These are phyloP conservation scores for Cicer pinnatifidum DNA, from an alignment of 306 rosid species.

Conservation along the genomic window DNA sequence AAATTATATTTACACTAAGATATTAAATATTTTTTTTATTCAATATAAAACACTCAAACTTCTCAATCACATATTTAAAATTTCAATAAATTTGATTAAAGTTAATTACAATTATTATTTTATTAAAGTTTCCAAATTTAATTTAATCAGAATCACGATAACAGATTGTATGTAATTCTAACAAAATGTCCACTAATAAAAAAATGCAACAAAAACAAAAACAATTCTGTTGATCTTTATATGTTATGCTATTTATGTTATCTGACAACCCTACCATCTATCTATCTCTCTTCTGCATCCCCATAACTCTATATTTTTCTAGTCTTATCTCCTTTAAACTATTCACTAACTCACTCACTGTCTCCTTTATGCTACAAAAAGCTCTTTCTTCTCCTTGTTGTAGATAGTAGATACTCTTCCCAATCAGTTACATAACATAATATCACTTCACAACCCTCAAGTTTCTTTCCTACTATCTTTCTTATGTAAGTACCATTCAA, in stretches of 20 bases:
- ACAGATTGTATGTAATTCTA: no score
- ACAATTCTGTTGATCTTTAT: not conserved
- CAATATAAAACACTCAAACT: no score
- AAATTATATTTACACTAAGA: no score
- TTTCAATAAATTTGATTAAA: no score
- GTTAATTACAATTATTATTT: no score
- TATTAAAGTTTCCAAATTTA: no score
- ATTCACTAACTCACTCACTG: constrained; percentile 40
- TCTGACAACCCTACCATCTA: constrained; percentile 26
- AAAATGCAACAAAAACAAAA: not conserved
- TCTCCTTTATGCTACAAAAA: constrained; percentile 49
- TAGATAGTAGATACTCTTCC: constrained; percentile 22
- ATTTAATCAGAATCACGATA: no score
- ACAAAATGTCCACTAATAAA: not conserved
- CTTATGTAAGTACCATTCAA: constrained; percentile 44
- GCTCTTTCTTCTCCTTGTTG: constrained; percentile 37
- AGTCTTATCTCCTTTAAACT: constrained; percentile 55
- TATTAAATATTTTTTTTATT: no score
- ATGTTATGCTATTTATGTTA: constrained; percentile 2
- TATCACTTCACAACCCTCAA: constrained; percentile 38
- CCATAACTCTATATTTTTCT: constrained; percentile 28
- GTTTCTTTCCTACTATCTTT: constrained; percentile 44
- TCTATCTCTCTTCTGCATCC: constrained; percentile 10
- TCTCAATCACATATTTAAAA: no score
- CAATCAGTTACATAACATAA: not conserved